Percentiles rank a stretch among this genome's conserved stretches.
phyloP scores from a whole-genome alignment of 2,329 filamentous ascomycete genomes.

The Hypoxylon sp. region DNA sequence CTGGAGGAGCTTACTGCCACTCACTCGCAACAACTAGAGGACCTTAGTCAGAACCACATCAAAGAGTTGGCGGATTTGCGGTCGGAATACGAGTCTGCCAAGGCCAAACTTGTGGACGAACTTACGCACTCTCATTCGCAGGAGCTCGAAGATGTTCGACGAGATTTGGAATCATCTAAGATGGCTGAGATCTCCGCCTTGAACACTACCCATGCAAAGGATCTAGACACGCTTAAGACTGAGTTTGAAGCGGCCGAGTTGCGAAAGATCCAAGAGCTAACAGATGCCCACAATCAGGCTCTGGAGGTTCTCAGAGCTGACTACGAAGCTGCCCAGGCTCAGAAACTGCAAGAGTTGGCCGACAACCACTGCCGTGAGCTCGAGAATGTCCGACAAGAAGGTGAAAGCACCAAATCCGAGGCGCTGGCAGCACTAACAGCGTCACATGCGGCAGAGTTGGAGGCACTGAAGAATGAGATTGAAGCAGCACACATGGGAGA shows the following conservation, averaged over 20 bases:
- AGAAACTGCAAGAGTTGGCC: conserved; percentile 44
- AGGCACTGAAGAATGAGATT: conserved; percentile 10
- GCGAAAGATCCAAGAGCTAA: conserved; percentile 40
- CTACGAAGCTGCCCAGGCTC: conserved; percentile 43
- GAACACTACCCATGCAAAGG: conserved; percentile 30
- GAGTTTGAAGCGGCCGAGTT: conserved; percentile 40
- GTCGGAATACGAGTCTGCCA: conserved; percentile 40
- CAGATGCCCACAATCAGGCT: conserved; percentile 38
- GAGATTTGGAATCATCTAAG: conserved; percentile 44
- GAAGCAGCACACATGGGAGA: conserved; percentile 25
- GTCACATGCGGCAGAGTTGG: conserved; percentile 30
- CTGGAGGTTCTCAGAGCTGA: conserved; percentile 47
- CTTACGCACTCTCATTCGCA: conserved; percentile 32
- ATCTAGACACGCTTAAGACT: conserved; percentile 35
- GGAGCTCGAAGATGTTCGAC: conserved; percentile 36
- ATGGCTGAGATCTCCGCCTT: conserved; percentile 45
- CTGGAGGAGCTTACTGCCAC: conserved; percentile 38
- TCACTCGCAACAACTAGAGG: conserved; percentile 46
- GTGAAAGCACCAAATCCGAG: conserved; percentile 38
- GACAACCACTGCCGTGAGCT: conserved; percentile 43
- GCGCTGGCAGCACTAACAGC: conserved; percentile 41
- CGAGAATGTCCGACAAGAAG: conserved; percentile 42
- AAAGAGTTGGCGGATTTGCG: conserved; percentile 24
- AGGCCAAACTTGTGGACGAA: conserved; percentile 37
- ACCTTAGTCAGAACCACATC: conserved; percentile 36